Evolutionary conservation across 148 eudicot genomes (phyloP).

Genomic region (Rhododendron griersonianum): DNA sequence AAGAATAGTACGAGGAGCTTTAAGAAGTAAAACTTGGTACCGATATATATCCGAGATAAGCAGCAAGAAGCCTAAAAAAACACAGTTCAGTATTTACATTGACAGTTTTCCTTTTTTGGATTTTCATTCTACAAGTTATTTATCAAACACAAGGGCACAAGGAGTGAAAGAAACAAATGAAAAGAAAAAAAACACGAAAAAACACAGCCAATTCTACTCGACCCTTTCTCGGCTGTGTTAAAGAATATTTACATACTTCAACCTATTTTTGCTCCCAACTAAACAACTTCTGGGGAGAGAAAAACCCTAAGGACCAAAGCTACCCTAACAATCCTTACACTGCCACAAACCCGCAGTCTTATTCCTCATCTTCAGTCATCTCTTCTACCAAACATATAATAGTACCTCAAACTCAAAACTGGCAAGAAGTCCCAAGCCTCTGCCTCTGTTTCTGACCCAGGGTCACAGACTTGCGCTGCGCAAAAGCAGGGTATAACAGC

Average conservation of each 20-base stretch:
- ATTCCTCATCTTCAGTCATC: slow-evolving; percentile 15
- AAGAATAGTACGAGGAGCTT: background rate
- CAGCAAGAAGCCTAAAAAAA: background rate
- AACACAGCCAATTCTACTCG: slow-evolving; percentile 5
- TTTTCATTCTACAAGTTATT: slow-evolving; percentile 32
- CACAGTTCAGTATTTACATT: slow-evolving; percentile 12
- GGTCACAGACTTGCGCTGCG: slow-evolving; percentile 45
- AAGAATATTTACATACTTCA: slow-evolving; percentile 67
- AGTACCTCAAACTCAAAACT: slow-evolving; percentile 61
- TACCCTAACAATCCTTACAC: slow-evolving; percentile 24
- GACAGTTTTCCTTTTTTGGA: background rate
- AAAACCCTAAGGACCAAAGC: slow-evolving; percentile 9
- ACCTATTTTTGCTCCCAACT: slow-evolving; percentile 21
- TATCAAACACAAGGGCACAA: slow-evolving; percentile 31
- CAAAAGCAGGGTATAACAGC: slow-evolving; percentile 68
- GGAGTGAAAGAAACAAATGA: slow-evolving; percentile 6
- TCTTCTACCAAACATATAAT: slow-evolving; percentile 7
- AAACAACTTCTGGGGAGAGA: slow-evolving; percentile 19
- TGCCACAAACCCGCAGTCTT: slow-evolving; percentile 29
- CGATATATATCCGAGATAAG: too few relatives aligned
- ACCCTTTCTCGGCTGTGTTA: slow-evolving; percentile 25
- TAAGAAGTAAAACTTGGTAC: background rate
- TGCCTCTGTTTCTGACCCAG: slow-evolving; percentile 77
- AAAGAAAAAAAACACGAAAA: slow-evolving; percentile 6
- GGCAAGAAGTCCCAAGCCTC: slow-evolving; percentile 99